Base-by-base conservation (phyloP, 768 basidiomycete genomes). In the Tricholoma terreum region DNA sequence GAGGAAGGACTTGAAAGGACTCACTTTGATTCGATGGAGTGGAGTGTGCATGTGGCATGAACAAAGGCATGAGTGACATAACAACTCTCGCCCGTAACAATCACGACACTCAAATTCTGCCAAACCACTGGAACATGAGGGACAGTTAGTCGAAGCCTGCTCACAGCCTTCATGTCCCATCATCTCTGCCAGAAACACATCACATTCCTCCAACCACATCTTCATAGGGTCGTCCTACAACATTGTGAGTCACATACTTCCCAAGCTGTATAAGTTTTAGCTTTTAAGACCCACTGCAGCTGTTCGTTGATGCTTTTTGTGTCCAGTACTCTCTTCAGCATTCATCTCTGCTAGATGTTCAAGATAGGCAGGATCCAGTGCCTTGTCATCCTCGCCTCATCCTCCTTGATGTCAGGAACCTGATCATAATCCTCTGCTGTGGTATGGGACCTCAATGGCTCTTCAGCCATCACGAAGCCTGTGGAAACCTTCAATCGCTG, bases 21-120 rank as follows among this genome's bases (percentile, higher is more conserved):
- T 38, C 34, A 58, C 53, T 53, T 58, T 50, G 30, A 55, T 22
- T 15, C 31, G 53, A 50, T 58, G 58, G 11, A 55, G 36, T 15
- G 48, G 46, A 4, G n/a, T 6, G 5, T 22, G 4, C 3, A 7
- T 5, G 14, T 58, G 58, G 1, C 8, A n/a, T n/a, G n/a, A n/a
- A n/a, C n/a, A n/a, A n/a, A n/a, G n/a, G n/a, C n/a, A n/a, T n/a
- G n/a, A n/a, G 14, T 7, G 6, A 22, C 53, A 58, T 31, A n/a
- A 8, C 4, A 58, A 43, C 2, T 10, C 24, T 9, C 19, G 5
- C 9, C 50, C 33, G 2, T 21, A 6, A 50, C 53, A 58, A 14
- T 55, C 30, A 6, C n/a, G 5, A 17, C 58, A 54, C 19, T 31
- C 24, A n/a, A 50, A 36, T 6, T 50, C 52, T 1, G 48, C 35